phyloP scores from a whole-genome alignment of 139 green algal genomes.

The Chlorella ohadii region DNA sequence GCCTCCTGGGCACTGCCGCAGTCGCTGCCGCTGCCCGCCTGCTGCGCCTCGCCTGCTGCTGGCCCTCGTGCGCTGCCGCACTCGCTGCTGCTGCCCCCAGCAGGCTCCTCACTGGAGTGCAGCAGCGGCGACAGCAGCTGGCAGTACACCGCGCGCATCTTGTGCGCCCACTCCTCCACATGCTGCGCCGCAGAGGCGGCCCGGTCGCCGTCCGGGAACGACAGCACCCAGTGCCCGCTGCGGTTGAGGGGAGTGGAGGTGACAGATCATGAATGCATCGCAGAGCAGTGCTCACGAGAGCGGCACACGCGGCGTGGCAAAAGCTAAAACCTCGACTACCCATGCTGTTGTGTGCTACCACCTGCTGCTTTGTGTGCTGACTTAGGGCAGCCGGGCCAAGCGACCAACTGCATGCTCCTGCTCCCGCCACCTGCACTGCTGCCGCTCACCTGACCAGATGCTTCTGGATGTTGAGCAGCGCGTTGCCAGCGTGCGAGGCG shows the following conservation, averaged over 20 bases:
- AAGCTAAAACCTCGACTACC: too few relatives aligned
- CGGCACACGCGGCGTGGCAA: too few relatives aligned
- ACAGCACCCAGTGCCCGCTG: constrained; percentile 86
- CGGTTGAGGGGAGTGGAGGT: not conserved
- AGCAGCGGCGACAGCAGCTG: constrained; percentile 32
- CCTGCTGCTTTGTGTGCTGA: too few relatives aligned
- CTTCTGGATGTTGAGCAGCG: constrained; percentile 34
- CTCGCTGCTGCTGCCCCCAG: not conserved
- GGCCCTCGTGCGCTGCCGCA: not conserved
- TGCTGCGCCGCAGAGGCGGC: constrained; percentile 57
- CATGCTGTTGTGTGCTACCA: too few relatives aligned
- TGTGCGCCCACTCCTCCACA: constrained; percentile 47
- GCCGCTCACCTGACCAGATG: constrained; percentile 67
- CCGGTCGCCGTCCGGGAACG: constrained; percentile 68
- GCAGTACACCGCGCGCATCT: constrained; percentile 19
- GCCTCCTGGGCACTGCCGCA: not conserved
- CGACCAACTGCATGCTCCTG: too few relatives aligned
- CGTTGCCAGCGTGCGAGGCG: constrained; percentile 15
- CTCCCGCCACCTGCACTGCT: not conserved
- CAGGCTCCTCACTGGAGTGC: not conserved
- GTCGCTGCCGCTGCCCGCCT: not conserved
- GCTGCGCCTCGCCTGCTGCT: not conserved
- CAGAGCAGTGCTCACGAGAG: too few relatives aligned
- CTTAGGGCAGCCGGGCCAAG: too few relatives aligned
- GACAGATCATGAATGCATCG: too few relatives aligned